Conservation (phyloP, 768 basidiomycete species). For the Paxillus involutus region DNA sequence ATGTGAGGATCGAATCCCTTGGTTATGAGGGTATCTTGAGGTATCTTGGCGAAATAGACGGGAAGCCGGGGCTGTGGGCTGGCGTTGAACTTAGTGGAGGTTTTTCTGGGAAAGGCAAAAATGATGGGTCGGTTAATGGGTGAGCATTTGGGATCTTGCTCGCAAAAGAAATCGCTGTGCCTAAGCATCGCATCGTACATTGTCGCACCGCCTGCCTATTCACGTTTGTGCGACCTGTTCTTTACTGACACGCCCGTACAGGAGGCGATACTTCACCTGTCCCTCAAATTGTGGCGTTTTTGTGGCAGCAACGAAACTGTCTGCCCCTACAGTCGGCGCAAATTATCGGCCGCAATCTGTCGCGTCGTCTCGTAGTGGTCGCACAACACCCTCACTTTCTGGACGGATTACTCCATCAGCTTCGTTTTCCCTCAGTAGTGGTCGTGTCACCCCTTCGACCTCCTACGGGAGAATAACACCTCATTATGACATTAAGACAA, state of each 20-base stretch:
- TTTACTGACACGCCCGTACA: constrained; percentile 30
- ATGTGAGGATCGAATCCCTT: constrained; percentile 82
- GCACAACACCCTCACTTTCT: constrained; percentile 42
- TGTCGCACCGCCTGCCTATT: neutral
- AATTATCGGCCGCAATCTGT: constrained; percentile 74
- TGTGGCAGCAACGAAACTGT: constrained; percentile 79
- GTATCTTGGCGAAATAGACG: constrained; percentile 84
- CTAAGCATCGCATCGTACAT: neutral
- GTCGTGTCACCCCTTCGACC: constrained; percentile 59
- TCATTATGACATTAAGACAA: constrained; percentile 30
- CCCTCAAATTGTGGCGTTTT: constrained; percentile 89
- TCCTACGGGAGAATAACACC: constrained; percentile 45
- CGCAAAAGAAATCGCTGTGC: neutral
- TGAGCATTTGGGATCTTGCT: constrained; percentile 41
- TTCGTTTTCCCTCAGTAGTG: constrained; percentile 35
- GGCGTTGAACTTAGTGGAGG: constrained; percentile 89
- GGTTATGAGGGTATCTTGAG: constrained; percentile 84
- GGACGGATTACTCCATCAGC: constrained; percentile 48
- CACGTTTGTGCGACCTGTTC: neutral
- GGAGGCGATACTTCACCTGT: constrained; percentile 83
- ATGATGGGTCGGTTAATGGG: constrained; percentile 89
- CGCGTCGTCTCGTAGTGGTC: constrained; percentile 62
- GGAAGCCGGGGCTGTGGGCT: constrained; percentile 89
- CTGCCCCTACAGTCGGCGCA: constrained; percentile 65
- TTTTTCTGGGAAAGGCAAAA: constrained; percentile 91